Conservation (phyloP, 2,329 filamentous ascomycete species). For the Epichloe scottii region DNA sequence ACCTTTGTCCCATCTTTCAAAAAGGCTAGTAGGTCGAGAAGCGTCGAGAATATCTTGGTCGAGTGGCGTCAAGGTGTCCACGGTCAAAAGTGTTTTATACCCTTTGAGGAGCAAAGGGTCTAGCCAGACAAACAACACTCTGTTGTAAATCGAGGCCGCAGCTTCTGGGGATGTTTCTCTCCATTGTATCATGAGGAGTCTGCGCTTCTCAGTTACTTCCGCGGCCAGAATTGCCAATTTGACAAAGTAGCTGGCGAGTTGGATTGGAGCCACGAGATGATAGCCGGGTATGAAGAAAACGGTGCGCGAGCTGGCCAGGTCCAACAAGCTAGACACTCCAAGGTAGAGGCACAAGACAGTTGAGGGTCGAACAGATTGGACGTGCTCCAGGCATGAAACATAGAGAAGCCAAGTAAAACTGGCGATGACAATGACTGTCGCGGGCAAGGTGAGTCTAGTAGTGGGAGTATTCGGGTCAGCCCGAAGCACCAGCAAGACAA, state of each 20-base stretch:
- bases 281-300: conserved; percentile 17
- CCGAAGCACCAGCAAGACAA: conserved; percentile 11
- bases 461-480: conserved; percentile 4
- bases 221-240: conserved; percentile 17
- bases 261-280: conserved; percentile 12
- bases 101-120: not conserved
- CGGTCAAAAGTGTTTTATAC: not conserved
- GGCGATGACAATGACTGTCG: conserved; percentile 8
- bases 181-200: not conserved
- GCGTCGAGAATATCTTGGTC: conserved; percentile 1
- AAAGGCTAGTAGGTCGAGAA: not conserved
- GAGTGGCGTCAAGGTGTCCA: not conserved
- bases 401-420: conserved; percentile 8
- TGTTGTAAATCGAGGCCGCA: not conserved
- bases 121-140: not conserved
- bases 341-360: conserved; percentile 19
- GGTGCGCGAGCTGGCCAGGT: conserved; percentile 19
- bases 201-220: not conserved
- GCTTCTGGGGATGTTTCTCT: not conserved
- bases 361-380: conserved; percentile 19
- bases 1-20: conserved; percentile 1
- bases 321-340: conserved; percentile 18
- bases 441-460: conserved; percentile 9
- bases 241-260: conserved; percentile 13
- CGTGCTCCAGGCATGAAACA: conserved; percentile 21